Evolutionary conservation across 495 filamentous ascomycete species (phyloP).

Genomic region (Aspergillus saccharolyticus): DNA sequence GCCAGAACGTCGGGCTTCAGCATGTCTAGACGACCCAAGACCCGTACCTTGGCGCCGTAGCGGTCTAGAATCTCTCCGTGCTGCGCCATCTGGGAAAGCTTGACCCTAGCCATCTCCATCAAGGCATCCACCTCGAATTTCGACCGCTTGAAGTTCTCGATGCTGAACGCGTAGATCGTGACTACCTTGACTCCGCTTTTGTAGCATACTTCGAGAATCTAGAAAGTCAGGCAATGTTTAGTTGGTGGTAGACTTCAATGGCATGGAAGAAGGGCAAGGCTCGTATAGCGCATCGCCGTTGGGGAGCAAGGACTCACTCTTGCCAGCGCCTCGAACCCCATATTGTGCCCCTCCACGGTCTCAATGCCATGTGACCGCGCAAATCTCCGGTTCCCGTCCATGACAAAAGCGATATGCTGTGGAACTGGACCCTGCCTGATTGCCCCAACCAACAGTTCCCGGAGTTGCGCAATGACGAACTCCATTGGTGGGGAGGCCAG

Average conservation of each 20-base stretch:
- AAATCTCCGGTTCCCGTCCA: slow-evolving; percentile 96
- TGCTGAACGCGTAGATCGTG: slow-evolving; percentile 96
- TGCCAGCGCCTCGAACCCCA: slow-evolving; percentile 93
- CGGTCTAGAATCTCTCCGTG: slow-evolving; percentile 90
- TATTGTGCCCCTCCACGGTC: slow-evolving; percentile 92
- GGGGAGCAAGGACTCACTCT: slow-evolving; percentile 44
- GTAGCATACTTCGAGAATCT: slow-evolving; percentile 97
- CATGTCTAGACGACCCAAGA: slow-evolving; percentile 76
- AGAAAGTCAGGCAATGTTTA: neutral
- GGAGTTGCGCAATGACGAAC: slow-evolving; percentile 66
- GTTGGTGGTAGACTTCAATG: neutral
- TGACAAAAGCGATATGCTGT: slow-evolving; percentile 92
- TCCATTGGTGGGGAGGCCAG: slow-evolving; percentile 83
- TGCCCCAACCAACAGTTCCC: slow-evolving; percentile 79
- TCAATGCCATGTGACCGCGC: slow-evolving; percentile 87
- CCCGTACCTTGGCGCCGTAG: slow-evolving; percentile 80
- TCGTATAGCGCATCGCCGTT: neutral
- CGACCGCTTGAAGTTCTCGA: slow-evolving; percentile 98
- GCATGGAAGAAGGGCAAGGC: neutral
- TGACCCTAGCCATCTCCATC: slow-evolving; percentile 97
- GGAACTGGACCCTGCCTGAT: slow-evolving; percentile 87
- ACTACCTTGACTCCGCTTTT: slow-evolving; percentile 90
- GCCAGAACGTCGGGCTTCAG: slow-evolving; percentile 82
- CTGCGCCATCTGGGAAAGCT: slow-evolving; percentile 82
- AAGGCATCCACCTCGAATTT: slow-evolving; percentile 95